phyloP scores from a whole-genome alignment of 352 stramenopile species.

The Globisporangium megalacanthum region DNA sequence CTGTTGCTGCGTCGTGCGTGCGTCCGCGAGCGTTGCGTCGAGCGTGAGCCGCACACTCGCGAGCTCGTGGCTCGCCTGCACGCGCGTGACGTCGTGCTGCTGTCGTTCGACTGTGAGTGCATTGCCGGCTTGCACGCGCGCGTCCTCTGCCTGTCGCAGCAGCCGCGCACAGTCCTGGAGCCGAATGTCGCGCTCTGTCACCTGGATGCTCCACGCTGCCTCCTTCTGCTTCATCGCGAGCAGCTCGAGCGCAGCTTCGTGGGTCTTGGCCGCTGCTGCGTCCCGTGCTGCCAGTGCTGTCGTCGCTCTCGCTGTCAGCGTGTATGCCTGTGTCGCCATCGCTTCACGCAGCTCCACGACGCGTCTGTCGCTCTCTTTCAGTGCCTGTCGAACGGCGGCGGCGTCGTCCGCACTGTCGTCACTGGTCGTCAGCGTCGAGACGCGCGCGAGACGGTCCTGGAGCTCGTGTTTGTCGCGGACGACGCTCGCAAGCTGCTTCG shows the following conservation, averaged over 20 bases:
- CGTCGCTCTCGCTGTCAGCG: conserved; percentile 44
- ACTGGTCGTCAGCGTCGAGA: background rate
- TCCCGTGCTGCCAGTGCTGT: conserved; percentile 20
- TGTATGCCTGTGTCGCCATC: conserved; percentile 35
- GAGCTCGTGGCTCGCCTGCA: conserved; percentile 19
- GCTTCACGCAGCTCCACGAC: conserved; percentile 30
- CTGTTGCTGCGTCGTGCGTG: conserved; percentile 17
- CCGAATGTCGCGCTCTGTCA: conserved; percentile 28
- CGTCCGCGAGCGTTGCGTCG: conserved; percentile 28
- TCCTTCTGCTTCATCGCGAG: conserved; percentile 58
- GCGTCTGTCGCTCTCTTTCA: conserved; percentile 16
- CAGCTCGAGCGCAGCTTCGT: conserved; percentile 39
- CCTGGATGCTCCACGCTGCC: conserved; percentile 45
- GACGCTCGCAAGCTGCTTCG: conserved; percentile 59
- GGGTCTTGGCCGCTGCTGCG: conserved; percentile 41
- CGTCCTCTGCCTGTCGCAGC: conserved; percentile 24
- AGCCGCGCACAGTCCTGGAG: conserved; percentile 20
- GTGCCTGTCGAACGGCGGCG: background rate
- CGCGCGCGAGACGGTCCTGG: conserved; percentile 31
- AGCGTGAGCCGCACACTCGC: conserved; percentile 26
- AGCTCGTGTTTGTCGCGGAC: conserved; percentile 76
- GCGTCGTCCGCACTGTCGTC: background rate
- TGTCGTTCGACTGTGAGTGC: conserved; percentile 27
- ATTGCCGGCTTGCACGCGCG: conserved; percentile 12
- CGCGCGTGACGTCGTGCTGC: conserved; percentile 16